Conservation (phyloP, 1,139 yeast genomes). For the Saccharomyces uvarum region DNA sequence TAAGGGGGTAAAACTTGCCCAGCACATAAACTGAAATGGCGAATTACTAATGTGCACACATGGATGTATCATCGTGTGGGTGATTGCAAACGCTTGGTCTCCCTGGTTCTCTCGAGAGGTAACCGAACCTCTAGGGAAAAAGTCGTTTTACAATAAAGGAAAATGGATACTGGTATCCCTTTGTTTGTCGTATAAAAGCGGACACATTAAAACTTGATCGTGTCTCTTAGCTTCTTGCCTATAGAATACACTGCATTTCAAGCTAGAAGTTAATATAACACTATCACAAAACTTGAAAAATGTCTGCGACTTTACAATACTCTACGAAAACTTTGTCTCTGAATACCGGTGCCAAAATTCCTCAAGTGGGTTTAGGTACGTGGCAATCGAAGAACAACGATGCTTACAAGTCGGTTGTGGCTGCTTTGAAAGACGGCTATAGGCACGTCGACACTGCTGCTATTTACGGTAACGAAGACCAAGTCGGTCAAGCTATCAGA, state of each 20-base stretch:
- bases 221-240: neutral
- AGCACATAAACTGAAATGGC: neutral
- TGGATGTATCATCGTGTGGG: neutral
- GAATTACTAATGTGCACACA: neutral
- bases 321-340: constrained; percentile 36
- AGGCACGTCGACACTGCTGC: constrained; percentile 77
- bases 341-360: constrained; percentile 59
- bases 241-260: neutral
- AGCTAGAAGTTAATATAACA: neutral
- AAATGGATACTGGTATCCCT: neutral
- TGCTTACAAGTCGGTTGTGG: constrained; percentile 51
- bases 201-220: neutral
- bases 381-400: constrained; percentile 61
- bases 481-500: constrained; percentile 59
- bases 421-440: constrained; percentile 64
- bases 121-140: neutral
- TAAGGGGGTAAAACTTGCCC: neutral
- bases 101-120: neutral
- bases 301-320: constrained; percentile 10
- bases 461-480: constrained; percentile 56
- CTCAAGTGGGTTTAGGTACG: constrained; percentile 72
- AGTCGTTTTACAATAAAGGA: neutral
- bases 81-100: neutral
- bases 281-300: neutral
- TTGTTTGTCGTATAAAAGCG: neutral